Evolutionary conservation across 2,329 filamentous ascomycete genomes (phyloP).

Genomic region (Pestalotiopsis sp.): DNA sequence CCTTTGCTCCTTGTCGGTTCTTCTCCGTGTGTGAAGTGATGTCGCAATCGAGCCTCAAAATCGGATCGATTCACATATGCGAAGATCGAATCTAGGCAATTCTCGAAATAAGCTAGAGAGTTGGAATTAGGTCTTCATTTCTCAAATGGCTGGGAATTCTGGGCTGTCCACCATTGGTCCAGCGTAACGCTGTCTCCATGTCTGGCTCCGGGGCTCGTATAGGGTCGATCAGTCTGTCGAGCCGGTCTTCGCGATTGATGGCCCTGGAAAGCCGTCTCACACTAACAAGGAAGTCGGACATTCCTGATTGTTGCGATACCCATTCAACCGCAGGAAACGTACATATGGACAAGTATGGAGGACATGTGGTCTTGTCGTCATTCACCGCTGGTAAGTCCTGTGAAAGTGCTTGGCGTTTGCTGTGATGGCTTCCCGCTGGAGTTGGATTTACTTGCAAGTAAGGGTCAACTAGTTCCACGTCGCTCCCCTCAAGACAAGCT

Average conservation of each 20-base stretch:
- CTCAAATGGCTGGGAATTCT: not conserved
- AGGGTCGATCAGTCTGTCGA: not conserved
- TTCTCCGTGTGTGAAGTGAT: not conserved
- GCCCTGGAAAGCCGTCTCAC: not conserved
- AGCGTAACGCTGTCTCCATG: not conserved
- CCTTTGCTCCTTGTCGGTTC: not conserved
- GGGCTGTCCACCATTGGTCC: not conserved
- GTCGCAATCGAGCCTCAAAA: not conserved
- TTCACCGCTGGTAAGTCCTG: not conserved
- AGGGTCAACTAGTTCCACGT: not conserved
- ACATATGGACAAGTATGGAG: not conserved
- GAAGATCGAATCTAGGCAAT: not conserved
- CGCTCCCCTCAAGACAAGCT: not conserved
- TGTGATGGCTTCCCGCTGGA: not conserved
- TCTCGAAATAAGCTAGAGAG: not conserved
- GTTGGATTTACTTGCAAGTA: not conserved
- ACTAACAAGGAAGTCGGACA: not conserved
- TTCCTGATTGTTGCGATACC: not conserved
- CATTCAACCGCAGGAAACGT: not conserved
- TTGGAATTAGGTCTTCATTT: not conserved
- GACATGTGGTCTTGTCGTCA: not conserved
- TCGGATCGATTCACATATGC: not conserved
- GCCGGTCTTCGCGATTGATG: not conserved
- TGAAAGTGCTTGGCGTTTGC: not conserved
- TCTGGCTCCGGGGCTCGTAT: not conserved